These are phyloP conservation scores for Apiospora phragmitis DNA, from an alignment of 2,329 filamentous ascomycete species.

Conservation along the genomic window DNA sequence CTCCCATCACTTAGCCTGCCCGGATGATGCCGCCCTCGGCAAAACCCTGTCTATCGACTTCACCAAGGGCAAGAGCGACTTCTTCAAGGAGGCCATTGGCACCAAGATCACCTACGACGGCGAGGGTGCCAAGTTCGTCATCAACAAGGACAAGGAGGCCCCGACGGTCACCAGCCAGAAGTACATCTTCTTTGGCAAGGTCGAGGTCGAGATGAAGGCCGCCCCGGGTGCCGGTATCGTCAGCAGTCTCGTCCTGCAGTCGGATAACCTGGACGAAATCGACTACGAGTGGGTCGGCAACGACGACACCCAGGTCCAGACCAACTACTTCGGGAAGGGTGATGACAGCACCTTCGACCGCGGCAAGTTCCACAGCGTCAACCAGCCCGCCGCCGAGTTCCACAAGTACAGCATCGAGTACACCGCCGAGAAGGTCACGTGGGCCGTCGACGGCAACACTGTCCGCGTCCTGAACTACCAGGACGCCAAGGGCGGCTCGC, in stretches of 20 bases:
- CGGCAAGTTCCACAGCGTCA: slow-evolving; percentile 48
- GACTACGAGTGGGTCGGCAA: slow-evolving; percentile 95
- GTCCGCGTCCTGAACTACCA: slow-evolving; percentile 63
- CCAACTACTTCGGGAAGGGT: slow-evolving; percentile 68
- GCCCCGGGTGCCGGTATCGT: slow-evolving; percentile 83
- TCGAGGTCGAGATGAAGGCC: slow-evolving; percentile 77
- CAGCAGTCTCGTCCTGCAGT: slow-evolving; percentile 87
- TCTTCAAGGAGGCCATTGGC: slow-evolving; percentile 47
- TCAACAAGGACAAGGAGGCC: slow-evolving; percentile 64
- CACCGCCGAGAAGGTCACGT: slow-evolving; percentile 63
- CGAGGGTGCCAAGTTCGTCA: slow-evolving; percentile 61
- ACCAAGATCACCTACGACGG: slow-evolving; percentile 49
- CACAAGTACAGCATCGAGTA: slow-evolving; percentile 67
- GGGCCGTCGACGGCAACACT: slow-evolving; percentile 62
- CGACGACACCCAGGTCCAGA: slow-evolving; percentile 73
- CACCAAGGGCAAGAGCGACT: slow-evolving; percentile 62
- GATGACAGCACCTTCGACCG: slow-evolving; percentile 57
- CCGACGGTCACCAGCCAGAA: slow-evolving; percentile 76
- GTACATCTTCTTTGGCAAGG: slow-evolving; percentile 96
- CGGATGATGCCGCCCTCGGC: slow-evolving; percentile 75
- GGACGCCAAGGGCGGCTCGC: slow-evolving; percentile 57
- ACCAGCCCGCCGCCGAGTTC: slow-evolving; percentile 43
- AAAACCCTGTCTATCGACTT: slow-evolving; percentile 69
- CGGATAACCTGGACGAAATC: slow-evolving; percentile 88
- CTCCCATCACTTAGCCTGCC: slow-evolving; percentile 53